Evolutionary conservation across 345 rosid genomes (phyloP), one percentile per base, ranked within the genome.

Genomic region (Eucalyptus cloeziana): DNA sequence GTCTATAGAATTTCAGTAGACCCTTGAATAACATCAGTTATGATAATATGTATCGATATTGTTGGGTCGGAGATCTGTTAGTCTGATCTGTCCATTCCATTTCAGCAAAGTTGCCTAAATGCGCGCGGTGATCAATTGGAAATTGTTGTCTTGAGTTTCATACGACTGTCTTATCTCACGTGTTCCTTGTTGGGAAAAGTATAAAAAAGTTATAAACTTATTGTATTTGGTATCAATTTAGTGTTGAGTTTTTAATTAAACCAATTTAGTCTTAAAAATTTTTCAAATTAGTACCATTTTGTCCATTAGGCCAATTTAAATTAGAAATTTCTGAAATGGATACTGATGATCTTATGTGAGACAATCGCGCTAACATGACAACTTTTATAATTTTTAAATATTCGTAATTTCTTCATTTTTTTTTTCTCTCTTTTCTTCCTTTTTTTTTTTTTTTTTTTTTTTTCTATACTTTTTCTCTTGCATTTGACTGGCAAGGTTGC

Each of bases 321-420:
- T 6, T 49, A 49, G 3, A 49, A 49, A 49, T 49, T 49, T 49
- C 6, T 13, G 0, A 49, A 0, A 16, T 49, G 16, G 51, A 49
- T 13, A 49, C 1, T 13, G 51, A 7, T 44, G 45, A 49, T 49
- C 16, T 2, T 13, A 49, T 0, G 0, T 49, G 1, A 49, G 16
- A 13, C 51, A 49, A 49, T 0, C 0, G 15, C 5, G 16, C 0
- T 49, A 49, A 49, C 6, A 13, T 49, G 50, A 49, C 51, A 49
- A 49, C 3, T 49, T 49, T 49, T 49, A 49, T 49, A 49, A 49
- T 49, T 49, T 2, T 49, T 1, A 49, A 13, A 49, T 49, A 49
- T 49, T 1, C 16, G 3, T 13, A 0, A 49, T 49, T 49, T 49
- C 51, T 49, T 49, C 51, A 13, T 49, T 13, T 49, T 49, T 49